A percentile compares a stretch with the other conserved stretches of the same genome.
Conservation (phyloP, 495 filamentous ascomycete genomes). For the Penicillium waksmanii region DNA sequence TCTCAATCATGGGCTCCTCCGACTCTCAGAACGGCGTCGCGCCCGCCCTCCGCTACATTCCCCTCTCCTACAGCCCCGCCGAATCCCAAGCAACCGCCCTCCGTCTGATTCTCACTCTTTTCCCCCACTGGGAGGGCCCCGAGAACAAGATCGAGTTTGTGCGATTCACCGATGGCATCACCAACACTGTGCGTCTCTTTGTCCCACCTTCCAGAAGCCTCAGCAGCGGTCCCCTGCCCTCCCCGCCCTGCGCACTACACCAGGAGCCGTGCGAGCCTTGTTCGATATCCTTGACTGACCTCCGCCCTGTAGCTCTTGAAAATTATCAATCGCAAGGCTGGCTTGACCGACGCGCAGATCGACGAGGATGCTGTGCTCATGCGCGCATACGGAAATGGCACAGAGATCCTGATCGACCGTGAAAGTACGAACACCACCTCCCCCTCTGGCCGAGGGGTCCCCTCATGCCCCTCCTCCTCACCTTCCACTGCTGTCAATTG, state of each 20-base stretch:
- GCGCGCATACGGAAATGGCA: slow-evolving; percentile 92
- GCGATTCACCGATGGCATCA: slow-evolving; percentile 96
- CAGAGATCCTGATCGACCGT: slow-evolving; percentile 93
- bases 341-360: slow-evolving; percentile 73
- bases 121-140: slow-evolving; percentile 78
- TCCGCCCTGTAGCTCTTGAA: slow-evolving; percentile 67
- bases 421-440: slow-evolving; percentile 66
- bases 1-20: slow-evolving; percentile 37
- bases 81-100: slow-evolving; percentile 78
- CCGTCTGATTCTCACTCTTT: slow-evolving; percentile 75
- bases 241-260: background rate
- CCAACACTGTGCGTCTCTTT: slow-evolving; percentile 75
- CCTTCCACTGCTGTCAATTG: background rate
- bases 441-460: slow-evolving; percentile 4
- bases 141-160: slow-evolving; percentile 83
- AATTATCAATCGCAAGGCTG: slow-evolving; percentile 78
- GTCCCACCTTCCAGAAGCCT: slow-evolving; percentile 7
- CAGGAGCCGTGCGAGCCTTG: background rate
- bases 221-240: background rate
- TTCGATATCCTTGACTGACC: background rate
- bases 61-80: slow-evolving; percentile 73
- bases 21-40: slow-evolving; percentile 24
- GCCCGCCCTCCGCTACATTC: slow-evolving; percentile 58
- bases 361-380: slow-evolving; percentile 89
- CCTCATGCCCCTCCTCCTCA: background rate